A percentile compares a stretch with the other conserved stretches of the same genome.
phyloP scores from a whole-genome alignment of 2,329 filamentous ascomycete species.

The Paramyrothecium sp. region DNA sequence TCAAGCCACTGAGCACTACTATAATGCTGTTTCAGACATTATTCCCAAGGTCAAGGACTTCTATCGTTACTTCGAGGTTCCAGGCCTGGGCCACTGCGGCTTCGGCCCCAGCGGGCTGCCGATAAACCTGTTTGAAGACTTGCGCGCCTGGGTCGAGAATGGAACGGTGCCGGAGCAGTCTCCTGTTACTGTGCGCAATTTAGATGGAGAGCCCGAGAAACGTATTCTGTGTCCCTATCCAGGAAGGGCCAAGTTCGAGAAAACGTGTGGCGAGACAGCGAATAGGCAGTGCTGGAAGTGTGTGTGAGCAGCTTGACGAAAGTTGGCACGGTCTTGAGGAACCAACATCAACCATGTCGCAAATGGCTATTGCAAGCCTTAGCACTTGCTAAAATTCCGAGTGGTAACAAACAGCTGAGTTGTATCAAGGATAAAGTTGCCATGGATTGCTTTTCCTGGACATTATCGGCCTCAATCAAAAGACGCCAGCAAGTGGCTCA shows the following conservation, averaged over 20 bases:
- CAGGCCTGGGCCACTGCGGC: slow-evolving; percentile 8
- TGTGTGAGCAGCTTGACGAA: neutral
- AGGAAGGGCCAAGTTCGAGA: neutral
- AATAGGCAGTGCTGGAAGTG: neutral
- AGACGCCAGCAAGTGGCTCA: no score
- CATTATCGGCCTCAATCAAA: no score
- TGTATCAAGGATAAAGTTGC: no score
- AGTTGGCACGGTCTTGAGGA: no score
- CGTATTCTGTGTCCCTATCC: slow-evolving; percentile 9
- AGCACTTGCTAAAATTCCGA: no score
- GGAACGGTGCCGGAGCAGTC: slow-evolving; percentile 5
- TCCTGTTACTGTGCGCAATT: neutral
- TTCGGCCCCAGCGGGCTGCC: slow-evolving; percentile 4
- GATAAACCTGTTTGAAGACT: slow-evolving; percentile 2
- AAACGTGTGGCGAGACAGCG: neutral
- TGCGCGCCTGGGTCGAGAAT: slow-evolving; percentile 10
- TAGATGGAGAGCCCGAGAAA: slow-evolving; percentile 2
- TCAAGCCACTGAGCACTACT: neutral
- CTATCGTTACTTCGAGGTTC: slow-evolving; percentile 6
- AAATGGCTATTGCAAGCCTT: no score
- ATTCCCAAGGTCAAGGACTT: neutral
- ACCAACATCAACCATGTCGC: no score
- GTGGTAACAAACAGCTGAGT: no score
- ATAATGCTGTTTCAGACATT: neutral
- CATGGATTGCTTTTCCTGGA: no score